These are phyloP conservation scores for Stellera chamaejasme DNA, from an alignment of 345 rosid genomes.

Conservation along the genomic window DNA sequence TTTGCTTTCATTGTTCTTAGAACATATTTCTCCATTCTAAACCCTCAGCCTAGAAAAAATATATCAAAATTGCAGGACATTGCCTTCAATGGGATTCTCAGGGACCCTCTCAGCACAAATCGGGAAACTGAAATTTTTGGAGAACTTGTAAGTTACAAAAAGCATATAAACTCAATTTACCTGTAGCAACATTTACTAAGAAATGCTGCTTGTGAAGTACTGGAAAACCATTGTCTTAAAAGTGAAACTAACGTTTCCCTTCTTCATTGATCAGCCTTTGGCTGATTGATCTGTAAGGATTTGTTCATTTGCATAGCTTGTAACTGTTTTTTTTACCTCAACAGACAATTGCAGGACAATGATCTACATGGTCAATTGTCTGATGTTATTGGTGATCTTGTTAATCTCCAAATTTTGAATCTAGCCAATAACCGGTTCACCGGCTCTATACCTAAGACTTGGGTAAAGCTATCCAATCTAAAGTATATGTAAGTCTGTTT, in stretches of 20 bases:
- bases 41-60: slow-evolving; percentile 5
- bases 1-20: slow-evolving; percentile 3
- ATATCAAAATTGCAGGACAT: slow-evolving; percentile 36
- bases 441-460: slow-evolving; percentile 61
- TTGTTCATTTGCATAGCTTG: background rate
- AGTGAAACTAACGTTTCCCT: background rate
- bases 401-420: slow-evolving; percentile 47
- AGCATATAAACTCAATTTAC: background rate
- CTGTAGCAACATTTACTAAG: background rate
- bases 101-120: slow-evolving; percentile 76
- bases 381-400: slow-evolving; percentile 58
- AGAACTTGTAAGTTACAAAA: slow-evolving; percentile 52
- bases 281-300: background rate
- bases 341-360: slow-evolving; percentile 88
- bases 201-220: background rate
- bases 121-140: slow-evolving; percentile 59
- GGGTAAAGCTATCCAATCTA: slow-evolving; percentile 64
- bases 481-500: slow-evolving; percentile 48
- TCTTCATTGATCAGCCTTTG: background rate
- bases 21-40: slow-evolving; percentile 2
- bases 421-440: slow-evolving; percentile 70
- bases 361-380: slow-evolving; percentile 63
- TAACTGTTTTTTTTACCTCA: slow-evolving; percentile 8
- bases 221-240: background rate
- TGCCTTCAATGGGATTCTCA: slow-evolving; percentile 65